Evolutionary conservation across 192 early-diverging fungal genomes (phyloP), one percentile per base, ranked within the genome.

Genomic region (Coemansia aciculifera): DNA sequence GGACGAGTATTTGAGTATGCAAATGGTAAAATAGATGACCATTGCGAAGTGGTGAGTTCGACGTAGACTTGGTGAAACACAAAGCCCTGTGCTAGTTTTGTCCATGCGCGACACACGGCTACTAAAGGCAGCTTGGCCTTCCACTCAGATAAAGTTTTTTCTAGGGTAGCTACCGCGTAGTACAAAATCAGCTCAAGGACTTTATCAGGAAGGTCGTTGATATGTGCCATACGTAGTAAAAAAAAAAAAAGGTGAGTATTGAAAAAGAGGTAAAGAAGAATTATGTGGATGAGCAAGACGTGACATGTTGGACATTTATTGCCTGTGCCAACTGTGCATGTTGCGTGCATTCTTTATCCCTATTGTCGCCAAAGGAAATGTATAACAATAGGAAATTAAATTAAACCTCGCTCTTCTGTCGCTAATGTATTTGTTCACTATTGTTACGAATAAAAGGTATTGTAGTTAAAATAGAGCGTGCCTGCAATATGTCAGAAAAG

Each of bases 311-410:
- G n/a, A 48, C 17, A 42, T 42, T 9, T 17, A 42, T 32, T 32
- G 32, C 32, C n/a, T n/a, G 32, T 48, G 44, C 1, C 13, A 48
- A 5, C 19, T 48, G 17, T 73, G 81, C 73, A 44, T 48, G 60
- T 24, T 63, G 39, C 40, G 60, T 83, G 59, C 77, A 54, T 66
- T 40, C 75, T 17, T 32, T 32, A 1, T 32, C 32, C 32, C 38
- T 39, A 39, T 39, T 39, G 38, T 39, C 10, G 10, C 12, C 38
- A 39, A 39, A 39, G 12, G 38, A 39, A 7, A 40, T 34, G 32
- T 5, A 34, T 6, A 34, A 32, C n/a, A n/a, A n/a, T n/a, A n/a
- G 2, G 6, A 37, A 37, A 1, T 37, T 0, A 37, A 37, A 2
- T 37, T 7, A 2, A n/a, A n/a, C 36, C 1, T n/a, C n/a, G n/a